Percentiles rank a stretch among this genome's conserved stretches.
Evolutionary conservation across 768 basidiomycete genomes (phyloP).

Genomic region (Podaxis sp.): DNA sequence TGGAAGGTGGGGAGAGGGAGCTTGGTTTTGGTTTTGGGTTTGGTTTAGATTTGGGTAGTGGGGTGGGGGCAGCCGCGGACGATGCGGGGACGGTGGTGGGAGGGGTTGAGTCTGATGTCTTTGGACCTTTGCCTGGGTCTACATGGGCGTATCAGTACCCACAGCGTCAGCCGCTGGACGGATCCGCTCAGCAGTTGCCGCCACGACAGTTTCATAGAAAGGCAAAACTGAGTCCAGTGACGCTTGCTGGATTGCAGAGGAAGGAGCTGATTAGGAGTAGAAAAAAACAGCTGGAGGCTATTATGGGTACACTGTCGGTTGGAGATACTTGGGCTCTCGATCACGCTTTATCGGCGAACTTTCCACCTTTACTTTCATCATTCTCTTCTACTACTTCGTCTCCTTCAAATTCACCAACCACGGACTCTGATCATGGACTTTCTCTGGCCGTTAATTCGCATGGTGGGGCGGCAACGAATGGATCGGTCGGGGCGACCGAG

Average conservation of each 20-base stretch:
- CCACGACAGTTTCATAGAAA: conserved; percentile 6
- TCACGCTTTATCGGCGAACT: conserved; percentile 65
- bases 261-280: conserved; percentile 72
- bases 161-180: neutral
- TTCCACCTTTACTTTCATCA: conserved; percentile 21
- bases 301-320: conserved; percentile 65
- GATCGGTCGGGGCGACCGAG: neutral
- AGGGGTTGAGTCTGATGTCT: conserved; percentile 6
- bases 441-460: neutral
- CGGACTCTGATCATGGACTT: conserved; percentile 5
- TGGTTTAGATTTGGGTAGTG: conserved; percentile 19
- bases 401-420: conserved; percentile 14
- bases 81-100: neutral
- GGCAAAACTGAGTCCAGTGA: conserved; percentile 57
- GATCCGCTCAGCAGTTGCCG: neutral
- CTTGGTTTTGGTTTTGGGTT: conserved; percentile 6
- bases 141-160: neutral
- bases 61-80: conserved; percentile 16
- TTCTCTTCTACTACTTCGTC: conserved; percentile 25
- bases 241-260: conserved; percentile 68
- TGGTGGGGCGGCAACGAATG: neutral
- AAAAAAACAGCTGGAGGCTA: conserved; percentile 69
- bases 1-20: conserved; percentile 15
- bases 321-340: conserved; percentile 76
- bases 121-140: conserved; percentile 7